Evolutionary conservation across 495 filamentous ascomycete species (phyloP).

Genomic region (Paragyromitra xinjiangensis): DNA sequence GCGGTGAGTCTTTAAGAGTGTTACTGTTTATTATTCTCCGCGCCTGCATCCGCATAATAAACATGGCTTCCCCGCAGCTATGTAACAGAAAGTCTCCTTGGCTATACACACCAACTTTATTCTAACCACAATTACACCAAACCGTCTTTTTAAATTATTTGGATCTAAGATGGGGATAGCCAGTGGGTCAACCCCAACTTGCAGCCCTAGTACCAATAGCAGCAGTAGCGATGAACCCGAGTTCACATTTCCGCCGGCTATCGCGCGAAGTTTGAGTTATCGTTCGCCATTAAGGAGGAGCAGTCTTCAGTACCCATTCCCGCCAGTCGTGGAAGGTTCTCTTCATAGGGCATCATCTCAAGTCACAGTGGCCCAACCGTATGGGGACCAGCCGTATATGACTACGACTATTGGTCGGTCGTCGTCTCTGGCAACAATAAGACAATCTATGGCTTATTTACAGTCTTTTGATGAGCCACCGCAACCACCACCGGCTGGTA

Average conservation of each 20-base stretch:
- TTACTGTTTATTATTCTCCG: neutral
- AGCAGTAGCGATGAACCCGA: conserved; percentile 36
- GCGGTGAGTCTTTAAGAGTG: too few relatives aligned
- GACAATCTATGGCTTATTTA: conserved; percentile 46
- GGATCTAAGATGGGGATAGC: conserved; percentile 37
- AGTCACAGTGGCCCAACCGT: conserved; percentile 29
- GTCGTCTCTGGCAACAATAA: conserved; percentile 35
- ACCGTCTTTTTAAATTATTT: neutral
- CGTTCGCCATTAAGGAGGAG: neutral
- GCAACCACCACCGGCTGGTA: neutral
- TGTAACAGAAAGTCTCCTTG: neutral
- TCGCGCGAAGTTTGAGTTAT: conserved; percentile 34
- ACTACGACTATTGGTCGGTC: conserved; percentile 12
- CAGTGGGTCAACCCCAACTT: conserved; percentile 43
- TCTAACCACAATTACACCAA: neutral
- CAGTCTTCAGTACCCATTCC: conserved; percentile 40
- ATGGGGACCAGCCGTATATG: conserved; percentile 28
- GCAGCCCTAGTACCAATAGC: conserved; percentile 43
- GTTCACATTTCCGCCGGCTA: conserved; percentile 23
- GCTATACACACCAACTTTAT: conserved; percentile 12
- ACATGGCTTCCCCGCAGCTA: conserved; percentile 8
- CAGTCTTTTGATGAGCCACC: conserved; percentile 43
- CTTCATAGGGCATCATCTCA: conserved; percentile 26
- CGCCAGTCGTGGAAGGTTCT: conserved; percentile 15
- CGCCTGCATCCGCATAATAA: conserved; percentile 18